These are phyloP conservation scores for Lagenidium giganteum DNA, from an alignment of 352 stramenopile species.

Conservation along the genomic window DNA sequence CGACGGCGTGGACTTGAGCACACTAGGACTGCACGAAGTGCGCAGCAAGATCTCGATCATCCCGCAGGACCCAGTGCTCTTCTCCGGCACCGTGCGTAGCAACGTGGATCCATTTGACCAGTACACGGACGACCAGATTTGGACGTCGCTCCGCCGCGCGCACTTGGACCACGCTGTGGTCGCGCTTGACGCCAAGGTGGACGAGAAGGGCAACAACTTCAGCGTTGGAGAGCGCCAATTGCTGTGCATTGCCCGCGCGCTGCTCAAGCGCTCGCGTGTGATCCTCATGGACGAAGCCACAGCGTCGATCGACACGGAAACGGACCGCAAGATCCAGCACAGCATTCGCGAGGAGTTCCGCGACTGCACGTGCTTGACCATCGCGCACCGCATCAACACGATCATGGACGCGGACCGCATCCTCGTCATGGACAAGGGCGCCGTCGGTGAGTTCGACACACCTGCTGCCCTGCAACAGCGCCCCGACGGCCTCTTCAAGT, in stretches of 20 bases:
- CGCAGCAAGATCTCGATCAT: conserved; percentile 83
- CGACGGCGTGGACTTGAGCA: conserved; percentile 56
- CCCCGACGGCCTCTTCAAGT: conserved; percentile 63
- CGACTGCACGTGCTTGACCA: conserved; percentile 93
- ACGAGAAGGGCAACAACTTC: conserved; percentile 94
- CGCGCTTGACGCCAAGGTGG: conserved; percentile 36
- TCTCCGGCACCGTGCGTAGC: conserved; percentile 88
- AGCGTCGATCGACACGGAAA: conserved; percentile 80
- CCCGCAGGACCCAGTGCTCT: conserved; percentile 93
- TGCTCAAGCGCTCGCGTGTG: conserved; percentile 89
- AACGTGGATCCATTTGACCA: conserved; percentile 92
- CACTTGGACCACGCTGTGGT: conserved; percentile 69
- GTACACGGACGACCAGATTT: conserved; percentile 85
- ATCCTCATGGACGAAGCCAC: conserved; percentile 98
- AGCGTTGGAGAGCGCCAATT: conserved; percentile 95
- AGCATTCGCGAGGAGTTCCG: conserved; percentile 93
- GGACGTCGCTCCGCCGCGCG: conserved; percentile 73
- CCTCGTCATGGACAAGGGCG: conserved; percentile 92
- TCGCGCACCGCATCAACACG: conserved; percentile 96
- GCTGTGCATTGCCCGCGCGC: conserved; percentile 92
- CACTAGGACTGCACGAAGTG: conserved; percentile 44
- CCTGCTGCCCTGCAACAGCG: conserved; percentile 71
- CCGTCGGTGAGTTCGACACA: conserved; percentile 92
- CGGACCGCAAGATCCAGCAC: conserved; percentile 81
- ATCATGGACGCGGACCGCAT: conserved; percentile 96